Base-by-base conservation (phyloP, 257 asterid species). In the Nicotiana otophora region DNA sequence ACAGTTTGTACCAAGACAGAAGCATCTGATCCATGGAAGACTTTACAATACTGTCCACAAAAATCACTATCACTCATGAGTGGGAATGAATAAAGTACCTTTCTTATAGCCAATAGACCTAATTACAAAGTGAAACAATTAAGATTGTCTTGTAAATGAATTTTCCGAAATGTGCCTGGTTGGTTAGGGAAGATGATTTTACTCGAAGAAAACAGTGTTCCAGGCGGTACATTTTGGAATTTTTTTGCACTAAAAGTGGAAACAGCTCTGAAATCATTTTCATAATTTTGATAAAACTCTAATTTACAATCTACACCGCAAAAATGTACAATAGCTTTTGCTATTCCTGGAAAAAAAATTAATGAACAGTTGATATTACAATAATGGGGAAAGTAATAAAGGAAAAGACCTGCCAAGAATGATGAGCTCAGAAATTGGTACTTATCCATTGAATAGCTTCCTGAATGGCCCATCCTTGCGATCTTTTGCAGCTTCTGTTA, bases 401-500 rank as follows among this genome's bases (percentile, higher is more conserved):
- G 63, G 80, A 48, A 51, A 74, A 74, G 62, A 81, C 53, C 64
- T 51, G 76, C 83, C 36, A 54, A 65, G 76, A 81, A 36, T 64
- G 42, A 51, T 19, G 60, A 70, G 64, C n/a, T 36, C 62, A 31
- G 26, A 20, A 14, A 26, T 12, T 55, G 28, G 42, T 60, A 82
- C 78, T 93, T 88, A 94, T 86, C 95, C 92, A n/a, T 85, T 92
- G 89, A 96, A 96, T 83, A 96, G 96, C 91, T 93, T 96, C 86
- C 98, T 87, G 81, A 96, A 91, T 4, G 98, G 90, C 42, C 98
- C 98, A 68, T 96, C 99, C 86, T 91, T 96, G 28, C 99, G 93
- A 82, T 96, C 98, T 83, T 94, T 96, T 72, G 96, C 94, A 31
- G 98, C 94, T 86, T 96, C 98, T 0, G 99, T 96, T 81, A 96